These are phyloP conservation scores for Pythium pyrilobum DNA, from an alignment of 352 stramenopile genomes.

Conservation along the genomic window DNA sequence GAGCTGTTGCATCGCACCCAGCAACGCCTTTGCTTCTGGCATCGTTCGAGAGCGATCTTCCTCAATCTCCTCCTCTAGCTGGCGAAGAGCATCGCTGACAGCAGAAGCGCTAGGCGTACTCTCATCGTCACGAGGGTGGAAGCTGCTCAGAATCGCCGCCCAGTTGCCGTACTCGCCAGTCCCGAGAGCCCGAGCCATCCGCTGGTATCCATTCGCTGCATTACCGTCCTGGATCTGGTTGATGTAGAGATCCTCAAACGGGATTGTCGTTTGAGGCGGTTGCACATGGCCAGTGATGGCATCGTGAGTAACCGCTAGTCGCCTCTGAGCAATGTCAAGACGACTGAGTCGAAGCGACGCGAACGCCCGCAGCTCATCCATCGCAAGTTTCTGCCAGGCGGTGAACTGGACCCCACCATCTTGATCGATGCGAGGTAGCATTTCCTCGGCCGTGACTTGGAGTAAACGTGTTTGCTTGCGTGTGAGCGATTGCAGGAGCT, in stretches of 20 bases:
- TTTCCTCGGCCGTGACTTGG: slow-evolving; percentile 2
- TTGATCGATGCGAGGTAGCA: slow-evolving; percentile 1
- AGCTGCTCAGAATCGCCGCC: slow-evolving; percentile 14
- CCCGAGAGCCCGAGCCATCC: slow-evolving; percentile 17
- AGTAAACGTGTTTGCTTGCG: slow-evolving; percentile 23
- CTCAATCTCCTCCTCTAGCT: slow-evolving; percentile 17
- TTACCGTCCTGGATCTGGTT: slow-evolving; percentile 18
- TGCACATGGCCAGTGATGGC: not conserved
- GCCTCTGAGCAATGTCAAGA: slow-evolving; percentile 15
- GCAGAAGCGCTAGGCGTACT: not conserved
- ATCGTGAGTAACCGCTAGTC: not conserved
- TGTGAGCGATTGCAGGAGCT: slow-evolving; percentile 13
- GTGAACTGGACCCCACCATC: slow-evolving; percentile 8
- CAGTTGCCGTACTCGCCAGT: slow-evolving; percentile 21
- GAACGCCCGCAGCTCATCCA: slow-evolving; percentile 29
- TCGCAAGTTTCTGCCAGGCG: slow-evolving; percentile 11
- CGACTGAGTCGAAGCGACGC: slow-evolving; percentile 12
- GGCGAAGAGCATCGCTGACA: not conserved
- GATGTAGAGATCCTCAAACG: slow-evolving; percentile 35
- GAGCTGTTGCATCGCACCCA: slow-evolving; percentile 2
- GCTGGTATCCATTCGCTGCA: not conserved
- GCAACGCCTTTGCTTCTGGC: slow-evolving; percentile 8
- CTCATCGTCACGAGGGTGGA: slow-evolving; percentile 1
- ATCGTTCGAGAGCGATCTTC: slow-evolving; percentile 17
- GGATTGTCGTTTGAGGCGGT: slow-evolving; percentile 4